Evolutionary conservation across 2,329 filamentous ascomycete species (phyloP).

Genomic region (Alternaria burnsii): DNA sequence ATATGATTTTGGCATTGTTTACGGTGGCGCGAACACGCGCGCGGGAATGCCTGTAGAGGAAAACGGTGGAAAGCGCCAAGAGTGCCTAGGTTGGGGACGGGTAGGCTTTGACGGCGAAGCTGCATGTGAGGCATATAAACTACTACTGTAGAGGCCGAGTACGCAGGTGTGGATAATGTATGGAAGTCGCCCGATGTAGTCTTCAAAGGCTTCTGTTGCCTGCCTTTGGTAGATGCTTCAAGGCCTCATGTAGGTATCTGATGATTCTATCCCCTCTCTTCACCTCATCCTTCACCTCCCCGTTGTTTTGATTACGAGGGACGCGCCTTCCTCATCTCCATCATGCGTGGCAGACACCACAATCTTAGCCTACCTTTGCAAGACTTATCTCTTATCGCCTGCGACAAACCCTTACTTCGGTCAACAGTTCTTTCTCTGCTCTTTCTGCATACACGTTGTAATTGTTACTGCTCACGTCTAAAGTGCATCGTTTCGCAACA

Average conservation of each 20-base stretch:
- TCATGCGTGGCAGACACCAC: neutral
- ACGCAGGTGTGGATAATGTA: neutral
- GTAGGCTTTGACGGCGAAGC: neutral
- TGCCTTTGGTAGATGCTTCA: neutral
- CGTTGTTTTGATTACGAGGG: neutral
- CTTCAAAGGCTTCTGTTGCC: neutral
- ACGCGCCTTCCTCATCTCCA: neutral
- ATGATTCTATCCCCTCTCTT: conserved; percentile 1
- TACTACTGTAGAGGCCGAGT: neutral
- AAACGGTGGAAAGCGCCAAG: neutral
- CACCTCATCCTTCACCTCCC: neutral
- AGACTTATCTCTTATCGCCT: neutral
- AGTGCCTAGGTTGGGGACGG: neutral
- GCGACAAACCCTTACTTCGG: neutral
- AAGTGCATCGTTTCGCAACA: neutral
- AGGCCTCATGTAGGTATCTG: neutral
- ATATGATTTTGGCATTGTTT: conserved; percentile 20
- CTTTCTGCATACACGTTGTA: neutral
- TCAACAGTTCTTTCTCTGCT: neutral
- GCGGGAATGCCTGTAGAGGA: neutral
- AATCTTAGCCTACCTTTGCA: neutral
- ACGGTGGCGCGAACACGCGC: conserved; percentile 3
- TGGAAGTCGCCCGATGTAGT: neutral
- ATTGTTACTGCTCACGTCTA: neutral
- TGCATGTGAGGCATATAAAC: neutral